Evolutionary conservation across 1,284 basidiomycete genomes (phyloP), one percentile per base, ranked within the genome.

Genomic region (Microbotryomycetes sp.): DNA sequence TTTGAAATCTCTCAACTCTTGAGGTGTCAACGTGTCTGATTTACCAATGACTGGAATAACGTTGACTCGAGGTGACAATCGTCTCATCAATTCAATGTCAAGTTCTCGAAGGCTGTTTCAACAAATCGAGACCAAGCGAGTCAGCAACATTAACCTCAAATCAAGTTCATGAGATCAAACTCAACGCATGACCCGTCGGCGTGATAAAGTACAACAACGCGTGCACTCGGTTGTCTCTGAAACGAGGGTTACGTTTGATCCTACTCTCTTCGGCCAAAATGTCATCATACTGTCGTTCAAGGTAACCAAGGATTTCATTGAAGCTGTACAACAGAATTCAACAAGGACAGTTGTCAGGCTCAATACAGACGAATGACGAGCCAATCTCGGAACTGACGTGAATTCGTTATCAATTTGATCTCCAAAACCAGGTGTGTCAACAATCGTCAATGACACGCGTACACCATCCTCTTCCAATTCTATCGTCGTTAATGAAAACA

Each of bases 351-450:
- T 12, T 12, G 19, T 12, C 23, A n/a, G n/a, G 25, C 50, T 52
- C 50, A 30, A 52, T 29, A 26, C 50, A n/a, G 6, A 6, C 25
- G 19, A 15, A 52, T 6, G 32, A 19, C 4, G 4, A 14, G 48
- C 19, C 7, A 22, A 12, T 22, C 22, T 6, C 15, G 28, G 16
- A 23, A 83, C 92, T 75, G 77, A 94, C 92, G 89, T 87, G 76
- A 91, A 92, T 79, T 97, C 93, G 74, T 98, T 98, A 81, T 99
- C 92, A 74, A 98, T 94, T 76, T 94, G 94, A 79, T 97, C 93
- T 54, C 94, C 96, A 72, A 98, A 98, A 53, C 96, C 96, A 60
- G 96, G 96, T 1, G 96, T 98, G 77, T 99, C 96, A 46, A 98
- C 93, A 69, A 99, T 92, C 55, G 96, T 98, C 69, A 99, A 81